Evolutionary conservation across 345 rosid genomes (phyloP), one percentile per base, ranked within the genome.

Genomic region (Syzygium oleosum): DNA sequence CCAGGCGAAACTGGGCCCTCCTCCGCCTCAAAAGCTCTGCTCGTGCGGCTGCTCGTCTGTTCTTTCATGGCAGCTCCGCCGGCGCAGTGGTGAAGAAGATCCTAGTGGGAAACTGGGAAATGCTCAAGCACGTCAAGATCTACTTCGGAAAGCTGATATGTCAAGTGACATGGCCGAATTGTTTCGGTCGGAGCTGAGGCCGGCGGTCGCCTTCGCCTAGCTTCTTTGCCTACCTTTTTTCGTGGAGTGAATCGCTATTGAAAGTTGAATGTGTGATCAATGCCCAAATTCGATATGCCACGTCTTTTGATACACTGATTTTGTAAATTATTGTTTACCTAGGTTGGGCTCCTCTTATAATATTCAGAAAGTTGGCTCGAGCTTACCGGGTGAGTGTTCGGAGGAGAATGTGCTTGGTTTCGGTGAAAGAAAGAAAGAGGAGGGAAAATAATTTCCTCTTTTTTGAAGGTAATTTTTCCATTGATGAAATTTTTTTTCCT

Each of bases 261-360:
- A 61, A 61, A 61, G 34, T n/a, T 0, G 1, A 12, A n/a, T 31
- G n/a, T 31, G n/a, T 6, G 34, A 61, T 1, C 19, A 4, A 12
- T 61, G 68, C 34, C 73, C 4, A 8, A 0, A 27, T 12, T 13
- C 9, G 68, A 11, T 27, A 61, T 61, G 2, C 2, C 73, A 6
- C 15, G 8, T n/a, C 3, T 12, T n/a, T 61, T n/a, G 34, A 61
- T 61, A n/a, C 73, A 5, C 13, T 4, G 4, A 61, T 61, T n/a
- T 61, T 61, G 73, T 25, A 58, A 1, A 23, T 58, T 11, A 58
- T 25, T 0, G 29, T 25, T 58, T 12, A 0, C 7, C 0, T 58
- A 11, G 61, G 29, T 59, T 12, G 15, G 10, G 65, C 65, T 5
- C 15, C 7, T 25, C 14, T 59, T 13, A 27, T 59, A 29, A 12